Evolutionary conservation across 2,329 filamentous ascomycete species (phyloP), one percentile per base, ranked within the genome.

Genomic region (Fusarium continuum): DNA sequence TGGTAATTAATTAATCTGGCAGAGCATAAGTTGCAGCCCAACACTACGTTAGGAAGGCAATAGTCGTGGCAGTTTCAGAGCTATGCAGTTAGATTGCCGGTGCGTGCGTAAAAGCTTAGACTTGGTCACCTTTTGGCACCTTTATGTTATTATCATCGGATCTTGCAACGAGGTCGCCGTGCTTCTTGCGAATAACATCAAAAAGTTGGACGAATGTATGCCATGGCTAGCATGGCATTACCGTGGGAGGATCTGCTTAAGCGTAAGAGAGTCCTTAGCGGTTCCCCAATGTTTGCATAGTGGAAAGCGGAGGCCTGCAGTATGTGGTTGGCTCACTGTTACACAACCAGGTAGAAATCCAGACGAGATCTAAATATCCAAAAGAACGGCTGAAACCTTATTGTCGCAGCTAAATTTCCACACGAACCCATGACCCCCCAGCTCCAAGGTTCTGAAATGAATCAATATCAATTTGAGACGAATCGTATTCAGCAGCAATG

Each of bases 391-490:
- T 43, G 31, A 58, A 58, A 34, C 53, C 5, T 16, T 22, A 14
- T 29, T 17, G 36, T 55, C 48, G 9, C 35, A 29, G 26, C 8
- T n/a, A 49, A 43, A 58, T 44, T 38, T 59, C n/a, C n/a, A n/a
- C n/a, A 36, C 17, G 16, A 52, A 38, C 20, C 19, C 35, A 41
- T 16, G n/a, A 41, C 28, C 34, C 22, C 28, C 17, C 10, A 14
- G 19, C 10, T 23, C 23, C 55, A 46, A 55, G 56, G 55, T 38
- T 60, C 39, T 39, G 48, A 60, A 60, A 60, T 60, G 56, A 60
- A 11, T 32, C 34, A 61, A 60, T 60, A 53, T 60, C 31, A 55
- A 53, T 45, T 25, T 14, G 47, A 46, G 55, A 60, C 56, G 47
- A 53, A 43, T 54, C 28, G 34, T 14, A 39, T 28, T 36, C 46